Evolutionary conservation across 805 yeast species (phyloP), one percentile per base, ranked within the genome.

Genomic region (Candida alai): DNA sequence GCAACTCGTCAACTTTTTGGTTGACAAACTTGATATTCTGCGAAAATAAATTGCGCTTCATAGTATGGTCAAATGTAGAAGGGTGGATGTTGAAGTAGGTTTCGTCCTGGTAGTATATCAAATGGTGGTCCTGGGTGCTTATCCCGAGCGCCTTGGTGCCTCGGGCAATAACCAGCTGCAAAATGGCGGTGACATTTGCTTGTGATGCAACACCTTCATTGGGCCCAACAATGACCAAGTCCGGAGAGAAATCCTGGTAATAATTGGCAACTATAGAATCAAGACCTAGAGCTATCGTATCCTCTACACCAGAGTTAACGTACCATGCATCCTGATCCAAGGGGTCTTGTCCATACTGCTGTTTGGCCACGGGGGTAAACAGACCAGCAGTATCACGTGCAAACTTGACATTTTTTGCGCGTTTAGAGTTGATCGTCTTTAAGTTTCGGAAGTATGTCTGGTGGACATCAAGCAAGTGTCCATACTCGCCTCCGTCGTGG

Each of bases 81-180:
- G 34, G 35, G 16, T 37, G 42, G 22, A 51, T 44, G 20, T 48
- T 41, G 41, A 58, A 57, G 28, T 34, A 42, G n/a, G 38, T 43
- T 35, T 60, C 65, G 39, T 62, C 57, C 36, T 60, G 57, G 44
- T 48, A 62, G 41, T 62, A 63, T 13, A 58, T 37, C 26, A 55
- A 53, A 22, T 54, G 45, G 7, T 40, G 35, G 37, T 61, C 66
- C 24, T 47, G 48, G 5, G 57, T 43, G 9, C 56, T 44, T 2
- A 59, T 47, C 3, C 52, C 40, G 6, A 62, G 30, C 16, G 44
- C 42, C 2, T 62, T 46, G 9, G 44, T 28, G 9, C 49, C 40
- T 3, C 10, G 7, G 10, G 19, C 19, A 19, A 10, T 5, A 17
- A 43, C 39, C 14, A 43, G 9, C 39, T 46, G 41, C 5, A 47